Percentiles rank a stretch among this genome's conserved stretches.
phyloP scores from a whole-genome alignment of 345 rosid species.

The Citrus maxima region DNA sequence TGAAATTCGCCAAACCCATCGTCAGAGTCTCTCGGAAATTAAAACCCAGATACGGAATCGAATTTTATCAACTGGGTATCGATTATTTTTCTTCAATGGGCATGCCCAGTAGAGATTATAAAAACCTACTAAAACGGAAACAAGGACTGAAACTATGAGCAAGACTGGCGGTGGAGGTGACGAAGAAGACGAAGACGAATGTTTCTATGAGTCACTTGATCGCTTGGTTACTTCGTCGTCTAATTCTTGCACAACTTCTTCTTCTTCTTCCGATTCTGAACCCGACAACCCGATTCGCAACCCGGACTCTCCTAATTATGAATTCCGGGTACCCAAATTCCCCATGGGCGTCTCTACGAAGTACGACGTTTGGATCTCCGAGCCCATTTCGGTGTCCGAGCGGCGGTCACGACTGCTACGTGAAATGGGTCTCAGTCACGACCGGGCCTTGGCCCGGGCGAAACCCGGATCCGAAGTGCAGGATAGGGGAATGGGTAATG shows the following conservation, averaged over 20 bases:
- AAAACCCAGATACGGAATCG: too few relatives aligned
- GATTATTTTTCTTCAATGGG: conserved; percentile 16
- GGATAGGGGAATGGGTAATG: conserved; percentile 11
- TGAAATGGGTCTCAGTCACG: conserved; percentile 62
- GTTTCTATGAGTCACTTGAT: conserved; percentile 80
- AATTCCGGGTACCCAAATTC: conserved; percentile 38
- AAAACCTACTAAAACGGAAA: background rate
- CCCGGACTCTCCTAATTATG: conserved; percentile 28
- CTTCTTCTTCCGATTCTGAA: conserved; percentile 48
- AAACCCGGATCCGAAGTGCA: conserved; percentile 35
- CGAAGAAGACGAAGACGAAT: conserved; percentile 47
- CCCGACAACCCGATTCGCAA: conserved; percentile 30
- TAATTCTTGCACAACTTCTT: conserved; percentile 64
- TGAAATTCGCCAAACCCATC: background rate
- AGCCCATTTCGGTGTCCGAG: conserved; percentile 74
- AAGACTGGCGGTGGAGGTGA: conserved; percentile 28
- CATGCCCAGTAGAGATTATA: background rate
- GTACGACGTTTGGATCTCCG: conserved; percentile 81
- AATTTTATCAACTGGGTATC: background rate
- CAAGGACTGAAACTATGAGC: conserved; percentile 26
- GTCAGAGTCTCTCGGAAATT: background rate
- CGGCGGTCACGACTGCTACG: conserved; percentile 54
- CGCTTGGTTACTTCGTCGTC: conserved; percentile 66
- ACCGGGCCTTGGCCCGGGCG: conserved; percentile 45
- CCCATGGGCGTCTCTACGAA: conserved; percentile 39